Conservation (phyloP, 73 alveolate species). For the Urostyla sp. region DNA sequence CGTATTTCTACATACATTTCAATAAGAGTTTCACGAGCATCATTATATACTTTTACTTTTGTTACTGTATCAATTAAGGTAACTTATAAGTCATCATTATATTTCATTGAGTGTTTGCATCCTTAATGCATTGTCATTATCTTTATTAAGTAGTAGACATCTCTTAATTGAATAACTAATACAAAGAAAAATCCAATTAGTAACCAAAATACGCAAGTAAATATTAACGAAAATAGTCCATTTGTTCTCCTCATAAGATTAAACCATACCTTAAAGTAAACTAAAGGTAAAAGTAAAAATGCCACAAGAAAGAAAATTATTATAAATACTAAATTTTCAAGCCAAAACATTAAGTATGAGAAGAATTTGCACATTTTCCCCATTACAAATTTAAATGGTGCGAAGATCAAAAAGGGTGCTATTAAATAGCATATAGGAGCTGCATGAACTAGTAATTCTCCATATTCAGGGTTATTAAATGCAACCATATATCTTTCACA, state of each 20-base stretch:
- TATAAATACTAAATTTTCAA: conserved; percentile 28
- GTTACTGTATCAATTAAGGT: conserved; percentile 10
- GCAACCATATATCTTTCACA: conserved; percentile 46
- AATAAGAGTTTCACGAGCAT: conserved; percentile 44
- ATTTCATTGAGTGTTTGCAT: conserved; percentile 39
- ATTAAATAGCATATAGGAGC: conserved; percentile 22
- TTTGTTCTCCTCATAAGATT: conserved; percentile 15
- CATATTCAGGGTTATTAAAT: conserved; percentile 4
- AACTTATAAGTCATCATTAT: conserved; percentile 41
- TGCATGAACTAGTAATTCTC: conserved; percentile 42
- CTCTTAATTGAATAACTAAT: conserved; percentile 38
- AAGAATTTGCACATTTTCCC: neutral
- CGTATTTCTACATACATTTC: conserved; percentile 38
- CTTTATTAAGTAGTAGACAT: conserved; percentile 47
- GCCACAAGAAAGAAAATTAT: conserved; percentile 8
- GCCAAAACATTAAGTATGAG: conserved; percentile 46
- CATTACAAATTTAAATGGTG: conserved; percentile 14
- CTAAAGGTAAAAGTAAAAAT: conserved; percentile 26
- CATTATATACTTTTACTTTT: conserved; percentile 54
- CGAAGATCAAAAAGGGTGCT: neutral
- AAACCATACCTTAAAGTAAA: conserved; percentile 4
- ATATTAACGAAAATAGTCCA: conserved; percentile 46
- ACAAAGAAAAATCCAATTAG: conserved; percentile 51
- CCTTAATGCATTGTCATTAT: conserved; percentile 63
- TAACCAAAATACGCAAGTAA: conserved; percentile 39